phyloP scores from a whole-genome alignment of 2,329 filamentous ascomycete genomes.

The Ceratocystis cacaofunesta region DNA sequence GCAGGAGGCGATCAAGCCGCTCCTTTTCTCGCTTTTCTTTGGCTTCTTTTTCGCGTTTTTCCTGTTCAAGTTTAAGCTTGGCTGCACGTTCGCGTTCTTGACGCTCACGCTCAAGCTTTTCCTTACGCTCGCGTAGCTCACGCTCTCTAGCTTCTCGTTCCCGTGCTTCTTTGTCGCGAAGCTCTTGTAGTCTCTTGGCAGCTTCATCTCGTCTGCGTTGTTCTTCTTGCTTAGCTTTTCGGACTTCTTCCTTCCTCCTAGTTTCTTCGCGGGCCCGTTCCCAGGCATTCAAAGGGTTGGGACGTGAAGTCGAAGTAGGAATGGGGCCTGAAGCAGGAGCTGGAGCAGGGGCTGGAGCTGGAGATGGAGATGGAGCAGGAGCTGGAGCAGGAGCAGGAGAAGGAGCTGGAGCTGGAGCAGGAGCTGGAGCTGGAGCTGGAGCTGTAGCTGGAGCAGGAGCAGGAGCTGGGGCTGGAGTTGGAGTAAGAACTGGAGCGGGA shows the following conservation, averaged over 20 bases:
- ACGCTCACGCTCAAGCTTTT: slow-evolving; percentile 17
- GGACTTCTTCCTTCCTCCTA: slow-evolving; percentile 47
- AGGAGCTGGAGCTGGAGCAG: not conserved
- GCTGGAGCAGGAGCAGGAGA: not conserved
- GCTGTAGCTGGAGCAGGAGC: not conserved
- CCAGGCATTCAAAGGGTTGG: slow-evolving; percentile 32
- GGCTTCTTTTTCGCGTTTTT: slow-evolving; percentile 15
- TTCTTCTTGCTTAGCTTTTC: slow-evolving; percentile 45
- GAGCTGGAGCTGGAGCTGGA: not conserved
- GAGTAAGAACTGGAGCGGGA: not conserved
- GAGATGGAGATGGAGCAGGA: not conserved
- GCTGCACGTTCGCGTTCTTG: slow-evolving; percentile 10
- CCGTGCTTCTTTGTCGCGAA: slow-evolving; percentile 40
- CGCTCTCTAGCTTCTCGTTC: slow-evolving; percentile 30
- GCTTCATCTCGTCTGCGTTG: slow-evolving; percentile 44
- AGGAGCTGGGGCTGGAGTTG: not conserved
- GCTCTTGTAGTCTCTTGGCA: slow-evolving; percentile 36
- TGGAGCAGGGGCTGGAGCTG: not conserved
- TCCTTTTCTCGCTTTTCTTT: slow-evolving; percentile 24
- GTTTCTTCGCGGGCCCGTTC: slow-evolving; percentile 56
- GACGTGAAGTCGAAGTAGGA: not conserved
- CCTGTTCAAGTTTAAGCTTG: slow-evolving; percentile 16
- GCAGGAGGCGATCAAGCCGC: slow-evolving; percentile 18
- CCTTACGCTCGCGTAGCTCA: slow-evolving; percentile 16
- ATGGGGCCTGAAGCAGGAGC: not conserved